A percentile compares a stretch with the other conserved stretches of the same genome.
Evolutionary conservation across 2,329 filamentous ascomycete genomes (phyloP).

Genomic region (Annulohypoxylon truncatum): DNA sequence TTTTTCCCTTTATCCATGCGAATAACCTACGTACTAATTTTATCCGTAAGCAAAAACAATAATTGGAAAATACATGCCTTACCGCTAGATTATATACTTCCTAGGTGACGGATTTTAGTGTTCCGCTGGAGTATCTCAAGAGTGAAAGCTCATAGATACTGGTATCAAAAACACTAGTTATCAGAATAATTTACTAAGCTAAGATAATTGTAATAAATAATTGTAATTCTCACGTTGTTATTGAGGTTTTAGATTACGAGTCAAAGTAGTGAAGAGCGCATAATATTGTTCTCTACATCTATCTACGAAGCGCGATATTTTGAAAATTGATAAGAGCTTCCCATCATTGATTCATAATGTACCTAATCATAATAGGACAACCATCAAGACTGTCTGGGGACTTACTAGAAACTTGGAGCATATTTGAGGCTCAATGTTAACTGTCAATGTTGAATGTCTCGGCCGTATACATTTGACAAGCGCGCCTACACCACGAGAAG

Average conservation of each 20-base stretch:
- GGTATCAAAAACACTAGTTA: background rate
- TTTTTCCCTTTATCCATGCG: background rate
- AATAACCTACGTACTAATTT: constrained; percentile 1
- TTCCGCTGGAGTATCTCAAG: background rate
- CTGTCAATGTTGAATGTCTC: constrained; percentile 42
- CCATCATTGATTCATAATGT: background rate
- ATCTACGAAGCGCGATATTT: background rate
- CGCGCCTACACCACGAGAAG: constrained; percentile 11
- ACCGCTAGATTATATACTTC: background rate
- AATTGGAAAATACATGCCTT: background rate
- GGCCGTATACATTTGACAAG: constrained; percentile 36
- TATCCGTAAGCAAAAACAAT: constrained; percentile 4
- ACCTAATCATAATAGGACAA: constrained; percentile 3
- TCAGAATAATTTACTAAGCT: background rate
- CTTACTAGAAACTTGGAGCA: constrained; percentile 4
- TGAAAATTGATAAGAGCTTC: background rate
- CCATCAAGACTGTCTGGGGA: background rate
- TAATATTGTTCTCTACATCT: background rate
- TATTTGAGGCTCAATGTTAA: constrained; percentile 21
- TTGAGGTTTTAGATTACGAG: background rate
- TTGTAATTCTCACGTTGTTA: background rate
- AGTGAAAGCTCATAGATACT: too few relatives aligned
- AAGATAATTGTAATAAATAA: background rate
- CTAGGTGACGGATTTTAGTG: background rate
- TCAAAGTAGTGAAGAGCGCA: background rate